Base-by-base conservation (phyloP, 345 rosid species). In the Hibiscus syriacus region DNA sequence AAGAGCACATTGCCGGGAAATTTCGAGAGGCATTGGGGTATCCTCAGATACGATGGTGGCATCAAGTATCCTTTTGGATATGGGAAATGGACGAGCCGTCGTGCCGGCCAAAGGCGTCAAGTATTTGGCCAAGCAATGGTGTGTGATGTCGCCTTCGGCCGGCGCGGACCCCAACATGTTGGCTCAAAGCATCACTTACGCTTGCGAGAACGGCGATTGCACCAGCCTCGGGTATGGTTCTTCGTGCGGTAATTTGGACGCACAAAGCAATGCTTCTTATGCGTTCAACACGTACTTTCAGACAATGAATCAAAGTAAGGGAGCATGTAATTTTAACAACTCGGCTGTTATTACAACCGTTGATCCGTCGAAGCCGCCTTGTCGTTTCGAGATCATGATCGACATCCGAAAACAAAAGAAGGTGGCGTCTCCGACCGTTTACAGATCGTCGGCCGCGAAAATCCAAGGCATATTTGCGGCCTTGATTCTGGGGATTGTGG, bases 261-360 rank as follows among this genome's bases (percentile, higher is more conserved):
- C 73, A 0, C 55, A 55, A 2, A 73, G 72, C 61, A 87, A 90
- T 13, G 92, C 92, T 0, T 90, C 97, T 2, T 87, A 87, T 32
- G 87, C 97, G 1, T 90, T 90, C 22, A 90, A 90, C 43, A 72
- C 82, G 89, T 90, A 86, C 43, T 90, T 73, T 29, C 94, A 90
- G 82, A 79, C 78, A 3, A 78, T 83, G 92, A 76, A 90, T 69
- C 97, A 90, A 59, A 79, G 75, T 20, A 70, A 73, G 58, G 92
- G 71, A 16, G 22, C 87, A 0, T 90, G 94, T 23, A 16, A 48
- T 0, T 90, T 90, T 52, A 66, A 76, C 32, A 81, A 79, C 26
- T 65, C 77, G 2, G 69, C 82, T 2, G 25, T 20, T 13, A 3
- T 81, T 30, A 84, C 94, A 13, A 79, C 68, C 36, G 66, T 81